These are phyloP conservation scores for Boletus vermiculosoides DNA, from an alignment of 768 basidiomycete species.

Conservation along the genomic window DNA sequence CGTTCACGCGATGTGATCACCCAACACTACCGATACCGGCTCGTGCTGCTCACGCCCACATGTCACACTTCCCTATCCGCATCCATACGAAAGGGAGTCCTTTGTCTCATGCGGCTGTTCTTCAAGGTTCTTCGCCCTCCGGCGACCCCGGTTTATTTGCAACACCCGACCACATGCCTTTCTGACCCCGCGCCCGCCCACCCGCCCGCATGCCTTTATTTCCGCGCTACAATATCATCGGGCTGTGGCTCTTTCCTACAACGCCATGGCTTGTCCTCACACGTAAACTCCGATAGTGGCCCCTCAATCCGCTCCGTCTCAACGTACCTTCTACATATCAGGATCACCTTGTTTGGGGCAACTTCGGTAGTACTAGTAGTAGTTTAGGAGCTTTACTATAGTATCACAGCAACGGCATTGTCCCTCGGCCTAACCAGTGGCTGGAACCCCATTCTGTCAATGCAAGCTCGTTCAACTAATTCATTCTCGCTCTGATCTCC, in stretches of 20 bases:
- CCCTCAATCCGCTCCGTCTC: slow-evolving; percentile 11
- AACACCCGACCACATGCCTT: slow-evolving; percentile 22
- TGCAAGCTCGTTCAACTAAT: slow-evolving; percentile 5
- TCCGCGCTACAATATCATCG: slow-evolving; percentile 20
- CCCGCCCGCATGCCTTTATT: slow-evolving; percentile 20
- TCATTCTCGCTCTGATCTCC: slow-evolving; percentile 16
- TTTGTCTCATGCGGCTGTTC: slow-evolving; percentile 26
- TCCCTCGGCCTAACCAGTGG: slow-evolving; percentile 12
- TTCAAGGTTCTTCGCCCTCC: slow-evolving; percentile 18
- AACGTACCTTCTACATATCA: slow-evolving; percentile 16
- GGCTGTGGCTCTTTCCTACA: slow-evolving; percentile 16
- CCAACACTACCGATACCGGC: slow-evolving; percentile 12
- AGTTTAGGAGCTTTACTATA: slow-evolving; percentile 10
- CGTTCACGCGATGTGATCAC: slow-evolving; percentile 16
- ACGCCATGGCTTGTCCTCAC: slow-evolving; percentile 13
- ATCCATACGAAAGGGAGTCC: slow-evolving; percentile 16
- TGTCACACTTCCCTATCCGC: slow-evolving; percentile 21
- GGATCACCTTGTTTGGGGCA: slow-evolving; percentile 17
- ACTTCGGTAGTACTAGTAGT: slow-evolving; percentile 25
- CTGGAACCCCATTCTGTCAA: slow-evolving; percentile 21
- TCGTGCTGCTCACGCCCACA: slow-evolving; percentile 4
- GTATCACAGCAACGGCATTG: slow-evolving; percentile 17
- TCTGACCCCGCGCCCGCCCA: slow-evolving; percentile 19
- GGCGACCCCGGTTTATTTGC: slow-evolving; percentile 27
- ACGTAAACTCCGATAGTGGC: slow-evolving; percentile 29